phyloP scores from a whole-genome alignment of 768 basidiomycete species.

The Leccinellum luteum region DNA sequence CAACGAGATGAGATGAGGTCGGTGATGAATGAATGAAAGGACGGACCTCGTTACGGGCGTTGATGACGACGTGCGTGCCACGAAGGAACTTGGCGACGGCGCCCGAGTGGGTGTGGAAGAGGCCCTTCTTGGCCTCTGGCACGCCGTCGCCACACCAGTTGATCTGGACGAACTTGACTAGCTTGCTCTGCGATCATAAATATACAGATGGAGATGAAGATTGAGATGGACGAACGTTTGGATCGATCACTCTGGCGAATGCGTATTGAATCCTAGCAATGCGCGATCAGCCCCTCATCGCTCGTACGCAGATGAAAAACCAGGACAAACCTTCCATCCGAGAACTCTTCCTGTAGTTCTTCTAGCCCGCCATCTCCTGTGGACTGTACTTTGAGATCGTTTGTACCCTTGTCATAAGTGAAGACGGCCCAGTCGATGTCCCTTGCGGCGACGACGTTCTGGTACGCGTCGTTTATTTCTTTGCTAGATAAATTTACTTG shows the following conservation, averaged over 20 bases:
- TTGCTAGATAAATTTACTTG: constrained; percentile 75
- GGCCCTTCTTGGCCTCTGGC: constrained; percentile 86
- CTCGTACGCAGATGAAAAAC: background rate
- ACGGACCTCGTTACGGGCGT: constrained; percentile 79
- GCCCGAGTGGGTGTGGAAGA: constrained; percentile 85
- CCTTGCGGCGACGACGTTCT: constrained; percentile 63
- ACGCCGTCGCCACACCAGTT: constrained; percentile 99
- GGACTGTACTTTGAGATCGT: constrained; percentile 84
- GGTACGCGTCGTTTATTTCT: constrained; percentile 72
- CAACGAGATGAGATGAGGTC: background rate
- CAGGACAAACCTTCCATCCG: constrained; percentile 73
- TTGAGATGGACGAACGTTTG: constrained; percentile 54
- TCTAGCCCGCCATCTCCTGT: constrained; percentile 88
- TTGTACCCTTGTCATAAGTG: constrained; percentile 77
- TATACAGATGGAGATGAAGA: background rate
- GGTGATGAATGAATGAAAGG: background rate
- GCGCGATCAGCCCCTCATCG: constrained; percentile 3
- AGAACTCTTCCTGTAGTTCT: constrained; percentile 92
- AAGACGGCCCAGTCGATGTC: constrained; percentile 77
- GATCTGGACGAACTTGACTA: constrained; percentile 92
- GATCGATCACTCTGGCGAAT: constrained; percentile 81
- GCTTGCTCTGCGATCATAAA: constrained; percentile 52
- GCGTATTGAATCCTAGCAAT: constrained; percentile 85
- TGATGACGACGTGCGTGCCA: constrained; percentile 83
- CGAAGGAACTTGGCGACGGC: constrained; percentile 78